Percentiles rank a stretch among this genome's conserved stretches.
phyloP scores from a whole-genome alignment of 73 alveolate genomes.

The Tetrahymena elliotti region DNA sequence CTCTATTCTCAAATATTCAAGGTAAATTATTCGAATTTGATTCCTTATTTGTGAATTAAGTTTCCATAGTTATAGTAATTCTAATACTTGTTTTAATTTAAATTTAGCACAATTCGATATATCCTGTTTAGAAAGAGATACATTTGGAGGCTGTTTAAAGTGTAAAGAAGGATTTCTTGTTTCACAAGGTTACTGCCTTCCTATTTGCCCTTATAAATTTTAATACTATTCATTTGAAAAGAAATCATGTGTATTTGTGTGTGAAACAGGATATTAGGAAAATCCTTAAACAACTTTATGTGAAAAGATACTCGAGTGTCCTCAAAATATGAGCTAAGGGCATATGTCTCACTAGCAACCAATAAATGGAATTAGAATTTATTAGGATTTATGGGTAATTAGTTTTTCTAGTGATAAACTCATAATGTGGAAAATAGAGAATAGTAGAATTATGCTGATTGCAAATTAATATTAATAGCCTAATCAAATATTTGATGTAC shows the following conservation, averaged over 20 bases:
- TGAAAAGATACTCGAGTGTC: not conserved
- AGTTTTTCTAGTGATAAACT: not conserved
- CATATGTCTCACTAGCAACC: not conserved
- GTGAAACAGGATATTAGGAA: not conserved
- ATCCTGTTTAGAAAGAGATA: not conserved
- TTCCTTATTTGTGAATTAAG: no score
- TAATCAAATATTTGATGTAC: not conserved
- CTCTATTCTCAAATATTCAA: no score
- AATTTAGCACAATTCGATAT: not conserved
- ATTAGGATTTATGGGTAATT: not conserved
- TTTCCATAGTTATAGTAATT: not conserved
- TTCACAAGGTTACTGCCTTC: not conserved
- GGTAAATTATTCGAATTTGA: no score
- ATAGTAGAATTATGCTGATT: not conserved
- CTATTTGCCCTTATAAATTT: not conserved
- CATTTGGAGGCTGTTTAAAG: not conserved
- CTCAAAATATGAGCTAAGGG: not conserved
- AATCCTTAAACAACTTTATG: not conserved
- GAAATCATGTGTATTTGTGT: not conserved
- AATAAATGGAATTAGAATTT: not conserved
- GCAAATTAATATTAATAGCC: not conserved
- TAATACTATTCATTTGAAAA: not conserved
- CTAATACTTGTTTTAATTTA: no score
- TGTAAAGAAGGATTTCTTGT: not conserved
- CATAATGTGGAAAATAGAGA: not conserved